Percentiles rank a stretch among this genome's conserved stretches.
Conservation (phyloP, 768 basidiomycete genomes). For the Lepiota venenata region DNA sequence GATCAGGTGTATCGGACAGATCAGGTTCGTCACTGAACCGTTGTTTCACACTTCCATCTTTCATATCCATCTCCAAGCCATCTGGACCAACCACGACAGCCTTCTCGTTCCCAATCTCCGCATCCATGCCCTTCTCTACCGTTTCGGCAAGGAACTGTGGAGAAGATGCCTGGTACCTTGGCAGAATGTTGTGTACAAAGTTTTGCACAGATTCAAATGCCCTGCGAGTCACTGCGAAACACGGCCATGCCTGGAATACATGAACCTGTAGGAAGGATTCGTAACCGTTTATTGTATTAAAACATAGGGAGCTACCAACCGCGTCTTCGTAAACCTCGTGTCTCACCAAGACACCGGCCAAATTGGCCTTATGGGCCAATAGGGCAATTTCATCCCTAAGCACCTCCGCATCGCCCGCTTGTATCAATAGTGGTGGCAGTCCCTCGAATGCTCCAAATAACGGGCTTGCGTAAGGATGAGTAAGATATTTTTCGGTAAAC, state of each 20-base stretch:
- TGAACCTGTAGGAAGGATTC: slow-evolving; percentile 54
- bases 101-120: slow-evolving; percentile 67
- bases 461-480: slow-evolving; percentile 95
- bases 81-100: slow-evolving; percentile 72
- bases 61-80: slow-evolving; percentile 46
- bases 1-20: background rate
- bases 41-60: slow-evolving; percentile 4
- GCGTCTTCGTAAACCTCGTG: slow-evolving; percentile 92
- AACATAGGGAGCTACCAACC: slow-evolving; percentile 39
- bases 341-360: slow-evolving; percentile 80
- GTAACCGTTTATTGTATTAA: background rate
- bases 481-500: slow-evolving; percentile 74
- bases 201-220: slow-evolving; percentile 69
- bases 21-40: slow-evolving; percentile 8
- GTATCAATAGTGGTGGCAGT: slow-evolving; percentile 87
- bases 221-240: slow-evolving; percentile 59
- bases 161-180: slow-evolving; percentile 44
- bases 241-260: slow-evolving; percentile 89
- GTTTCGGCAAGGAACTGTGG: slow-evolving; percentile 50
- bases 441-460: slow-evolving; percentile 87
- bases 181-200: slow-evolving; percentile 63
- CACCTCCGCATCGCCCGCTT: slow-evolving; percentile 92
- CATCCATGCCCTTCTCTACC: slow-evolving; percentile 59
- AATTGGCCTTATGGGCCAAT: slow-evolving; percentile 87
- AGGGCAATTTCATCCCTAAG: slow-evolving; percentile 92